Base-by-base conservation (phyloP, 768 basidiomycete species). In the Rhodocollybia butyracea region DNA sequence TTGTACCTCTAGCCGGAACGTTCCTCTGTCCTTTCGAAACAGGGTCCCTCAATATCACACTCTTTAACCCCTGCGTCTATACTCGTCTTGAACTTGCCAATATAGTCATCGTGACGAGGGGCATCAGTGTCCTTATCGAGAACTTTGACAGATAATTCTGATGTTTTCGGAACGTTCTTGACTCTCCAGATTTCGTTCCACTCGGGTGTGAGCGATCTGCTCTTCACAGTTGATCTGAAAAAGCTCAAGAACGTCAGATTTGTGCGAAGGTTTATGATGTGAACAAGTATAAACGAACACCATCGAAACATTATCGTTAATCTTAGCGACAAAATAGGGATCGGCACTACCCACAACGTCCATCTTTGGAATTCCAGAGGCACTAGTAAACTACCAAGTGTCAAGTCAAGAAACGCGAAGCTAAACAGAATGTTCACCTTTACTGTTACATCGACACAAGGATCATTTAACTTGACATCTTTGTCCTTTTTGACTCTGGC, bases 101-200 rank as follows among this genome's bases (percentile, higher is more conserved):
- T 77, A 62, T 72, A 82, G 61, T 85, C 83, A 64, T 91, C 86
- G 5, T 73, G 74, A n/a, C n/a, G n/a, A 31, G 78, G 66, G 0
- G 73, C 68, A 15, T 77, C 80, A 36, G 80, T 77, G 61, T 90
- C 85, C 62, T 90, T 89, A 65, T 89, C 86, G 55, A 82, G 67
- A n/a, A 91, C 73, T 40, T 79, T 70, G n/a, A 90, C 80, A 4
- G 70, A 65, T 7, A 91, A 68, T 24, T 71, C 74, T 7, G 88
- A 88, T n/a, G 72, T 77, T 4, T 64, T 66, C 0, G 89, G 89
- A 13, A 91, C 88, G 62, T 88, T 89, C 69, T 83, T 86, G 58
- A 91, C 69, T 31, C 72, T 70, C 89, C 89, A 91, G 8, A 74
- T 58, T 63, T 89, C 89, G 61, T 91, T 86, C 89, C 89, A 91